These are phyloP conservation scores for Diospyros kaki DNA, from an alignment of 148 eudicot genomes.

Conservation along the genomic window DNA sequence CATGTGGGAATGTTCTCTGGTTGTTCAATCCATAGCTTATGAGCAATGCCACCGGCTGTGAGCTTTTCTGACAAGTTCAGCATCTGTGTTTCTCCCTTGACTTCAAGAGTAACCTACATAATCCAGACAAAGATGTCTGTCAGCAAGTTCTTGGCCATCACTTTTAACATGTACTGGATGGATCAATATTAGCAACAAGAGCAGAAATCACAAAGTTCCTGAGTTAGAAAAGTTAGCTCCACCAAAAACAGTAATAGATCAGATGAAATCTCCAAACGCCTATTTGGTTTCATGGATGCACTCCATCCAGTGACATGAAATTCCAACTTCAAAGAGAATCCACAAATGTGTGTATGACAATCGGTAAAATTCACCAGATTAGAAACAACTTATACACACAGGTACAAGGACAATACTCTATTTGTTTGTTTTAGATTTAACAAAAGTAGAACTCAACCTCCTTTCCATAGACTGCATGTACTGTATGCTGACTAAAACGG, in stretches of 20 bases:
- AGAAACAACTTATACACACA: no score
- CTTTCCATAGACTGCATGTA: not conserved
- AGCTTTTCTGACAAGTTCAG: slow-evolving; percentile 68
- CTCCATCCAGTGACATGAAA: not conserved
- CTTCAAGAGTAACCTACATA: slow-evolving; percentile 85
- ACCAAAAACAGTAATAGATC: not conserved
- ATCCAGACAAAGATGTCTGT: slow-evolving; percentile 1
- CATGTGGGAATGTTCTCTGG: slow-evolving; percentile 87
- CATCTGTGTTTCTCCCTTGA: slow-evolving; percentile 77
- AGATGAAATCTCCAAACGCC: not conserved
- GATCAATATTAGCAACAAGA: not conserved
- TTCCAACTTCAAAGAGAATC: not conserved
- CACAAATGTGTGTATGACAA: no score
- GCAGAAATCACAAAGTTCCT: not conserved
- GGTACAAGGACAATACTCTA: not conserved
- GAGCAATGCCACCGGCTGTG: slow-evolving; percentile 43
- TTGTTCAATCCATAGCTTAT: slow-evolving; percentile 88
- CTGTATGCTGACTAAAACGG: not conserved
- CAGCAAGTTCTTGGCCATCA: not conserved
- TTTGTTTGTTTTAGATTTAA: not conserved
- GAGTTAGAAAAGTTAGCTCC: not conserved
- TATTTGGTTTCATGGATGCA: not conserved
- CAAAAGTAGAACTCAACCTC: not conserved
- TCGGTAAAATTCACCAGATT: no score
- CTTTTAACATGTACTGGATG: not conserved